A percentile compares a stretch with the other conserved stretches of the same genome.
Conservation (phyloP, 139 green algal species). For the Chlamydomonas schloesseri region DNA sequence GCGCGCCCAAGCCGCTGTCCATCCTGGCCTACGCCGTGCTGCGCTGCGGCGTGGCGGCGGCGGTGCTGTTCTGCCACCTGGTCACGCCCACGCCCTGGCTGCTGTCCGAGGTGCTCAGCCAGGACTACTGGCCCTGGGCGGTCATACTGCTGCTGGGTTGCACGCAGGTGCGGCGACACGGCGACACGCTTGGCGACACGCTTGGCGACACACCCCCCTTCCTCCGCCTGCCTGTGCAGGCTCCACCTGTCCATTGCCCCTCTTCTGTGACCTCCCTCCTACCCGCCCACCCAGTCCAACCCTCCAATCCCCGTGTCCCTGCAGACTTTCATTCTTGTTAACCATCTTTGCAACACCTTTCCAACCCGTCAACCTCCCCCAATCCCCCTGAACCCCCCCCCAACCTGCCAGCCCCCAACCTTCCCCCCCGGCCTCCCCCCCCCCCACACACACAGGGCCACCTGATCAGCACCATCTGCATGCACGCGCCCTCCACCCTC, state of each 20-base stretch:
- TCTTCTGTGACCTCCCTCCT: too few species aligned
- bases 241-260: too few species aligned
- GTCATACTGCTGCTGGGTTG: constrained; percentile 49
- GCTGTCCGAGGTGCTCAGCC: constrained; percentile 44
- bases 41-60: constrained; percentile 30
- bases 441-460: constrained; percentile 46
- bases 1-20: constrained; percentile 52
- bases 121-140: constrained; percentile 48
- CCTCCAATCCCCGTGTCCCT: too few species aligned
- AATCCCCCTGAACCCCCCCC: too few species aligned
- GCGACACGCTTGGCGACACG: background rate
- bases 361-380: too few species aligned
- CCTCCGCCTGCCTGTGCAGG: too few species aligned
- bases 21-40: constrained; percentile 46
- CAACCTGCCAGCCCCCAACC: too few species aligned
- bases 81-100: constrained; percentile 54
- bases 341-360: too few species aligned
- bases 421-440: background rate
- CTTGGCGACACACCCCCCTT: too few species aligned
- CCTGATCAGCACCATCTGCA: constrained; percentile 66
- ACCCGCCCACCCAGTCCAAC: too few species aligned
- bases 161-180: constrained; percentile 50
- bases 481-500: constrained; percentile 61
- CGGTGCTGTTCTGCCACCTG: constrained; percentile 63
- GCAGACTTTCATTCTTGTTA: too few species aligned